Conservation (phyloP, 2,329 filamentous ascomycete species). For the Aspergillaceae sp. region DNA sequence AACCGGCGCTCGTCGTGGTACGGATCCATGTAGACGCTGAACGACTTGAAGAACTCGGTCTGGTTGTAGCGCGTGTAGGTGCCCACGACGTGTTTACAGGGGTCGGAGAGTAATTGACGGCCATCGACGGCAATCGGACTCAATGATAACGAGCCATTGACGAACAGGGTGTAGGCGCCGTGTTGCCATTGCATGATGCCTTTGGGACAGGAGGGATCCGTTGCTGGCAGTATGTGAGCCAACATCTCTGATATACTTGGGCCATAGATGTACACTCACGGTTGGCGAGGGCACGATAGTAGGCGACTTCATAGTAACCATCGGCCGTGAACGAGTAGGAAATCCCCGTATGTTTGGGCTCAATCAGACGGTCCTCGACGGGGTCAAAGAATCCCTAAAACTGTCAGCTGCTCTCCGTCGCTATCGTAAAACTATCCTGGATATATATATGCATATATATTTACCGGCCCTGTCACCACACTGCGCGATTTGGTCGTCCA, state of each 20-base stretch:
- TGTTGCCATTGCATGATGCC: constrained; percentile 68
- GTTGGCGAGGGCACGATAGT: constrained; percentile 61
- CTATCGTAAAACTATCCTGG: too few relatives aligned
- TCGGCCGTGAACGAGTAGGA: constrained; percentile 65
- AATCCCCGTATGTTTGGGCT: constrained; percentile 59
- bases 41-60: constrained; percentile 49
- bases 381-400: constrained; percentile 61
- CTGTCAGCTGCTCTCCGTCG: neutral
- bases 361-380: constrained; percentile 55
- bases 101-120: constrained; percentile 57
- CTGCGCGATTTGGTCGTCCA: constrained; percentile 64
- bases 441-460: neutral
- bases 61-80: constrained; percentile 61
- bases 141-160: constrained; percentile 52
- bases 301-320: constrained; percentile 60
- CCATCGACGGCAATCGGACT: constrained; percentile 58
- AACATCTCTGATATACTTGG: neutral
- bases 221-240: constrained; percentile 36
- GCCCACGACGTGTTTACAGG: constrained; percentile 48
- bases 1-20: constrained; percentile 57
- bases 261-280: constrained; percentile 42
- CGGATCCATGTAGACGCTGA: constrained; percentile 43
- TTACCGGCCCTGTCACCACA: constrained; percentile 61
- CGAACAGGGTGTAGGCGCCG: constrained; percentile 50
- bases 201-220: constrained; percentile 52